A percentile compares a stretch with the other conserved stretches of the same genome.
These are phyloP conservation scores for Cystobasidium tubakii DNA, from an alignment of 768 basidiomycete species.

Conservation along the genomic window DNA sequence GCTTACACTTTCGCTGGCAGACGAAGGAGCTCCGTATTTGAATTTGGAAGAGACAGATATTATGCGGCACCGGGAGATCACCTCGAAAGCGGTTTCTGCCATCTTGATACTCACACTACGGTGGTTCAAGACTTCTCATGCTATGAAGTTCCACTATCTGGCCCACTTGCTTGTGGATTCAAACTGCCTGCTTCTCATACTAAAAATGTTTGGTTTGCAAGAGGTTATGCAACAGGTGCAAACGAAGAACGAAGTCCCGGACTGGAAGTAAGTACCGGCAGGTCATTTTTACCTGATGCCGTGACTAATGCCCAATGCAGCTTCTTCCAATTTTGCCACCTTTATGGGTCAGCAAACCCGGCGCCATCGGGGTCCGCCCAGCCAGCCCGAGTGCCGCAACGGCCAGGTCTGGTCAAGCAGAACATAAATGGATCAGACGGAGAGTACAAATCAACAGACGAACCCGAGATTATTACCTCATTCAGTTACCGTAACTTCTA, in stretches of 20 bases:
- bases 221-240: conserved; percentile 77
- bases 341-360: conserved; percentile 64
- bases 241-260: conserved; percentile 69
- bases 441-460: conserved; percentile 51
- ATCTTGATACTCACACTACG: conserved; percentile 83
- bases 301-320: conserved; percentile 52
- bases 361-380: conserved; percentile 60
- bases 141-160: conserved; percentile 97
- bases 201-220: conserved; percentile 98
- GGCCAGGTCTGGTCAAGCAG: not conserved
- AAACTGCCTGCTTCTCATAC: conserved; percentile 81
- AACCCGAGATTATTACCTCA: conserved; percentile 71
- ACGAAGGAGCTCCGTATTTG: conserved; percentile 56
- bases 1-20: conserved; percentile 15
- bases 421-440: not conserved
- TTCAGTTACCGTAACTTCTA: conserved; percentile 99
- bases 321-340: conserved; percentile 90
- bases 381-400: conserved; percentile 54
- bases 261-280: conserved; percentile 48
- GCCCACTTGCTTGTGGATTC: conserved; percentile 93
- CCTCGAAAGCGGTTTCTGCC: conserved; percentile 92
- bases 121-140: conserved; percentile 98
- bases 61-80: conserved; percentile 90
- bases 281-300: conserved; percentile 31
- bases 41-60: conserved; percentile 88